These are phyloP conservation scores for Sistotremastrum suecicum DNA, from an alignment of 768 basidiomycete species.

Conservation along the genomic window DNA sequence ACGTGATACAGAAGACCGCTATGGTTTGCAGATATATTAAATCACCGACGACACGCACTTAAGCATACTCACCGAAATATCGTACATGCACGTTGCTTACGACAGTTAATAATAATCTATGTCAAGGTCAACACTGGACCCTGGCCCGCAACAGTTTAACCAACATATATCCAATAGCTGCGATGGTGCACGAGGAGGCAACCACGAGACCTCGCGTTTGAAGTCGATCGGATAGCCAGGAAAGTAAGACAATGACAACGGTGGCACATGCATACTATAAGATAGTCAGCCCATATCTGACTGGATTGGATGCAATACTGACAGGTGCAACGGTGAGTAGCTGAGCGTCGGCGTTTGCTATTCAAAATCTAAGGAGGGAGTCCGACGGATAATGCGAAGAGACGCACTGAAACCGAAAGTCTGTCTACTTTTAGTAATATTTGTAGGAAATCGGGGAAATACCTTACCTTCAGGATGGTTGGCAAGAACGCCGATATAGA, in stretches of 20 bases:
- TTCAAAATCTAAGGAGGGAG: slow-evolving; percentile 2
- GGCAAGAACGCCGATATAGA: slow-evolving; percentile 75
- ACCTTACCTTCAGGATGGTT: slow-evolving; percentile 43
- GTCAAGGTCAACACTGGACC: background rate
- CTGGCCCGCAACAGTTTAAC: too few relatives aligned
- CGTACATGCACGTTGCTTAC: slow-evolving; percentile 41
- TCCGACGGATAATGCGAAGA: background rate
- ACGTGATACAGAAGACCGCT: slow-evolving; percentile 53
- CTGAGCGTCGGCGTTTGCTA: slow-evolving; percentile 54
- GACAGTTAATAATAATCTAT: slow-evolving; percentile 24
- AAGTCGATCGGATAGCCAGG: slow-evolving; percentile 50
- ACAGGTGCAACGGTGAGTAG: slow-evolving; percentile 63
- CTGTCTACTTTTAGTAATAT: background rate
- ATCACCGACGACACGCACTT: too few relatives aligned
- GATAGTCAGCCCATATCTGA: too few relatives aligned
- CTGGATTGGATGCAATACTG: too few relatives aligned
- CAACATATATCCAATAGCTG: slow-evolving; percentile 1
- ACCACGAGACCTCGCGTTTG: slow-evolving; percentile 36
- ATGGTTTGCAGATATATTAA: too few relatives aligned
- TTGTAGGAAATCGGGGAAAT: slow-evolving; percentile 1
- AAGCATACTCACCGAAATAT: slow-evolving; percentile 39
- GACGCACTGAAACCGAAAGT: slow-evolving; percentile 58
- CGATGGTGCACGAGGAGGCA: background rate
- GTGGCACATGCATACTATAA: slow-evolving; percentile 47
- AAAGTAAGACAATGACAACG: slow-evolving; percentile 41